Evolutionary conservation across 805 yeast species (phyloP), one percentile per base, ranked within the genome.

Genomic region (Saccharomycopsis sp.): DNA sequence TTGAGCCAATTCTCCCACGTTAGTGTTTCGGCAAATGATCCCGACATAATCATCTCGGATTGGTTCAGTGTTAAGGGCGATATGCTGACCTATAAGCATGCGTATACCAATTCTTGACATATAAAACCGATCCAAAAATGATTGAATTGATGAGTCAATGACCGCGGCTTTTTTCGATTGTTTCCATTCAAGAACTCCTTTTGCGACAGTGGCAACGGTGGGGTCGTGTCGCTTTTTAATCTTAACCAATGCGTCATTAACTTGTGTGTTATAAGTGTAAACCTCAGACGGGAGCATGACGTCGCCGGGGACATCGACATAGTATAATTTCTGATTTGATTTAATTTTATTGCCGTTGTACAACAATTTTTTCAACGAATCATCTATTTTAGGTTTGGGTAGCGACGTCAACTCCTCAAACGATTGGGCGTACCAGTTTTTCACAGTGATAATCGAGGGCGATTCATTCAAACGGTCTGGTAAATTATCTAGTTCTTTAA

Each of bases 51-150:
- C 80, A 28, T 70, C 72, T 16, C 71, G 62, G 21, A 74, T 70
- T 16, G 82, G 83, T 39, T 81, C 79, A 69, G 75, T 74, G 64
- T 79, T 81, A 41, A 87, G 71, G 1, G 96, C 90, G 52, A 87
- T 81, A 56, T 87, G 95, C 65, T 87, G 96, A n/a, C 96, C 96
- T 56, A 87, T 85, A 33, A 87, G 72, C 94, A 88, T 88, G 52
- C 96, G 73, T 50, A 88, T 88, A 2, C 96, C 96, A 51, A 88
- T 88, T 47, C 96, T 72, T 43, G 87, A 80, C 88, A 87, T 80
- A 67, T 88, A 87, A 59, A 87, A 87, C 26, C 93, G 63, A 64
- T 88, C 96, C 51, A 87, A 67, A 57, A 88, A 87, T 13, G 78
- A 72, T 62, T 88, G 95, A 28, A 88, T 78, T 9, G 85, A 76